These are phyloP conservation scores for Pseudogymnoascus sp. DNA, from an alignment of 2,329 filamentous ascomycete species.

Conservation along the genomic window DNA sequence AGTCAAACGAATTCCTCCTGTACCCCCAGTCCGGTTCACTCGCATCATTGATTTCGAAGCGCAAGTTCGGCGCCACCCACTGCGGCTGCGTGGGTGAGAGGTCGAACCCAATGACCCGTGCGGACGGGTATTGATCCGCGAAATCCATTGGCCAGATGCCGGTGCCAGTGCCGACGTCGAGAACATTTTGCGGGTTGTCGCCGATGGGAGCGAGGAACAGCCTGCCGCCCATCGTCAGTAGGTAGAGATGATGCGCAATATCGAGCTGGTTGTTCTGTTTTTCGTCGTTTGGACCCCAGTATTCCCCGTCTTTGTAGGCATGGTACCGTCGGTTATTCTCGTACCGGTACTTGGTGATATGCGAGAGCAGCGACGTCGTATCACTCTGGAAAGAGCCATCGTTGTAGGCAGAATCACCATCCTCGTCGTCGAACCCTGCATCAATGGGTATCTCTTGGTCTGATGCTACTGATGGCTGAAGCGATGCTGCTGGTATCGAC, in stretches of 20 bases:
- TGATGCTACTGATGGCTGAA: background rate
- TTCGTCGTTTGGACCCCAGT: slow-evolving; percentile 26
- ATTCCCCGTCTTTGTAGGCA: slow-evolving; percentile 34
- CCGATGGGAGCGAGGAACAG: slow-evolving; percentile 24
- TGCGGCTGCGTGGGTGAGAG: slow-evolving; percentile 30
- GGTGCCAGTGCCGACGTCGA: slow-evolving; percentile 36
- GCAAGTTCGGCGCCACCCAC: slow-evolving; percentile 50
- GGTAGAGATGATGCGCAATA: slow-evolving; percentile 22
- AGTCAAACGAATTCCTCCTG: slow-evolving; percentile 43
- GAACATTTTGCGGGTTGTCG: slow-evolving; percentile 24
- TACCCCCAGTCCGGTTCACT: slow-evolving; percentile 34
- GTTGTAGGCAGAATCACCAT: slow-evolving; percentile 9
- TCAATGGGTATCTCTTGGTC: background rate
- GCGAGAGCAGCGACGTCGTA: slow-evolving; percentile 17
- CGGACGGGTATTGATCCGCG: slow-evolving; percentile 24
- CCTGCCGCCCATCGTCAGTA: slow-evolving; percentile 18
- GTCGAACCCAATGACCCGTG: slow-evolving; percentile 26
- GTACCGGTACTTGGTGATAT: slow-evolving; percentile 22
- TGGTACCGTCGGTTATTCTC: slow-evolving; percentile 44
- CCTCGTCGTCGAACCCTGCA: background rate
- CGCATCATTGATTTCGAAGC: slow-evolving; percentile 57
- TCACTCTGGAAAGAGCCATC: slow-evolving; percentile 9
- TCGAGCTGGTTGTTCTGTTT: slow-evolving; percentile 24
- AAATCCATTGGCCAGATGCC: slow-evolving; percentile 37
- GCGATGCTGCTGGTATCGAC: background rate